Base-by-base conservation (phyloP, 352 stramenopile genomes). In the Lagenidium sp. region DNA sequence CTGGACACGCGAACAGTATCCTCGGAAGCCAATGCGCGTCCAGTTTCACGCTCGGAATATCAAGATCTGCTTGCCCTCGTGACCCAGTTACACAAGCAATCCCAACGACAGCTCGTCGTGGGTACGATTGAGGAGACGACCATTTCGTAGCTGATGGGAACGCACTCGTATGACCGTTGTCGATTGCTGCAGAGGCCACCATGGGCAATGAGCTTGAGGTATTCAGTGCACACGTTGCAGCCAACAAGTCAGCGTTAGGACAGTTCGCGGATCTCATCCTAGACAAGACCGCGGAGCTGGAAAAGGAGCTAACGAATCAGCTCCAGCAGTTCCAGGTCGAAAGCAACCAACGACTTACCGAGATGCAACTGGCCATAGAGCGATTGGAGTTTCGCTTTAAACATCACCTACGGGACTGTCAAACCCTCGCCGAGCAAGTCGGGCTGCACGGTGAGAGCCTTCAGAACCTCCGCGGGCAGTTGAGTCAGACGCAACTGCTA, bases 341-440 rank as follows among this genome's bases (percentile, higher is more conserved):
- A 22, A 69, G 50, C 8, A 55, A 68, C 3, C 60, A 80, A 23
- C 60, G 46, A 18, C 53, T 80, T 16, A 71, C 58, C 8, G 68
- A 80, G 19, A 29, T 75, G 16, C 63, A 70, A 24, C 32, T 76
- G 22, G 53, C 64, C 7, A 54, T 82, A 13, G 61, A 85, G 30
- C 63, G 66, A 16, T 53, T 85, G n/a, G 72, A 85, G 41, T 82
- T 85, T n/a, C 63, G 66, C n/a, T 69, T 82, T 44, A 75, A 72
- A 22, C 72, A 85, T 40, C 72, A 82, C 30, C 26, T 64, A 10
- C 65, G 68, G 0, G 66, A 82, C 38, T 79, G 59, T 13, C 58
- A 77, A 36, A 47, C 66, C 13, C 38, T 85, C 24, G 47, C 48
- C 0, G 66, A 85, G 34, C 72, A 77, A 20, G 51, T 70, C 0